Base-by-base conservation (phyloP, 192 early-diverging fungal genomes). In the Chytriomyces hyalinus region DNA sequence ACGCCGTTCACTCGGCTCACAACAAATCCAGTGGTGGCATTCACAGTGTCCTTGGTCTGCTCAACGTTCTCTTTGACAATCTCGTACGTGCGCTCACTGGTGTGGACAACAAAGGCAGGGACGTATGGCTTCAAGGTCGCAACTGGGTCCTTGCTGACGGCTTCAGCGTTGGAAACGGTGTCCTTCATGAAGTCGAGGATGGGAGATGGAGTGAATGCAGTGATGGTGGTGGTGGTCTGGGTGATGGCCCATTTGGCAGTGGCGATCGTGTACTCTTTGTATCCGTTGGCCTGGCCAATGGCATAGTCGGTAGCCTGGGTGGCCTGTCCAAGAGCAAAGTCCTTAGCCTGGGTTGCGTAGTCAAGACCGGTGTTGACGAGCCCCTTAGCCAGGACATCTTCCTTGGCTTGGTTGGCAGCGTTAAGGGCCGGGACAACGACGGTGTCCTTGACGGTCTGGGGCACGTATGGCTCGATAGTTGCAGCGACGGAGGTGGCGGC, bases 191-290 rank as follows among this genome's bases (percentile, higher is more conserved):
- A 62, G 61, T 78, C 75, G 20, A 77, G 46, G 76, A 88, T 72
- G 57, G 87, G 87, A 50, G 61, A 49, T 49, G 87, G 87, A 22
- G 87, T 87, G 78, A 81, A 81, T 49, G 86, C 62, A 13, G 68
- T 71, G 70, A 88, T 78, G 76, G 87, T 88, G 49, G 84, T 88
- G 70, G 85, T 86, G 66, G 85, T 79, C 24, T 77, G 74, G 20
- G 48, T 79, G 68, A 86, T 78, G 67, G 80, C 84, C 45, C 79
- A 77, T 28, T 81, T 84, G 67, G 80, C 80, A 60, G 81, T 74
- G 61, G 73, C 80, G 43, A 82, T 60, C 8, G 82, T 76, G 53
- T 64, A 73, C n/a, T 26, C 48, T 11, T 24, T 17, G 73, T 65
- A 65, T n/a, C 51, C 53, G 10, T 60, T n/a, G 9, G 63, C 62